phyloP scores from a whole-genome alignment of 129 eudicot species.

The Lactuca saligna region DNA sequence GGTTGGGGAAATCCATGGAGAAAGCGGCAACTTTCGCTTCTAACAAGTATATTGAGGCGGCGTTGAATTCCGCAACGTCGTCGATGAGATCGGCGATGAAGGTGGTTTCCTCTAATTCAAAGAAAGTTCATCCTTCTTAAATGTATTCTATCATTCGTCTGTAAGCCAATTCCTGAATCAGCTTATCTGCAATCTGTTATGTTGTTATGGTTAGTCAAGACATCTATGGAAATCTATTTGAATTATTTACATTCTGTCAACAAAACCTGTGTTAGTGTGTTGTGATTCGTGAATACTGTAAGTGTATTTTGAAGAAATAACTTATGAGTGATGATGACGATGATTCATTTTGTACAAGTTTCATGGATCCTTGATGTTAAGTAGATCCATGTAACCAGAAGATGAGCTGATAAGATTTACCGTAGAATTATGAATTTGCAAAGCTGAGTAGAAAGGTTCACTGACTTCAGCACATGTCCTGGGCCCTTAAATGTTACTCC shows the following conservation, averaged over 20 bases:
- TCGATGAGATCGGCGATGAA: slow-evolving; percentile 89
- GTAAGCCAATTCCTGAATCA: slow-evolving; percentile 24
- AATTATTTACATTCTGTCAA: not conserved
- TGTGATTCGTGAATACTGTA: not conserved
- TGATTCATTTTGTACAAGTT: slow-evolving; percentile 11
- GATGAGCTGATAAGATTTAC: not conserved
- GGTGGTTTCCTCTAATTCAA: slow-evolving; percentile 46
- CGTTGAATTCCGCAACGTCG: slow-evolving; percentile 70
- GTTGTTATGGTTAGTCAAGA: not conserved
- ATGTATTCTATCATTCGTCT: not conserved
- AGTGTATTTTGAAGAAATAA: not conserved
- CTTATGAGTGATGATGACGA: slow-evolving; percentile 2
- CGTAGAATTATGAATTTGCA: not conserved
- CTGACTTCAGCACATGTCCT: not conserved
- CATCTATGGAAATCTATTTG: not conserved
- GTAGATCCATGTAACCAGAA: not conserved
- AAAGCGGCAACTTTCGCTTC: slow-evolving; percentile 69
- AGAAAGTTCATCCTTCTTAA: slow-evolving; percentile 83
- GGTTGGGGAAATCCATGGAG: slow-evolving; percentile 65
- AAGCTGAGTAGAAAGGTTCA: not conserved
- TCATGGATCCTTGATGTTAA: slow-evolving; percentile 1
- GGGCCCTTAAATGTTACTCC: not conserved
- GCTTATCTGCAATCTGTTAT: not conserved
- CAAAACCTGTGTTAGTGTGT: slow-evolving; percentile 11
- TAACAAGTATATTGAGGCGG: slow-evolving; percentile 79